Conservation (phyloP, 805 yeast genomes). For the Babjeviella inositovora region DNA sequence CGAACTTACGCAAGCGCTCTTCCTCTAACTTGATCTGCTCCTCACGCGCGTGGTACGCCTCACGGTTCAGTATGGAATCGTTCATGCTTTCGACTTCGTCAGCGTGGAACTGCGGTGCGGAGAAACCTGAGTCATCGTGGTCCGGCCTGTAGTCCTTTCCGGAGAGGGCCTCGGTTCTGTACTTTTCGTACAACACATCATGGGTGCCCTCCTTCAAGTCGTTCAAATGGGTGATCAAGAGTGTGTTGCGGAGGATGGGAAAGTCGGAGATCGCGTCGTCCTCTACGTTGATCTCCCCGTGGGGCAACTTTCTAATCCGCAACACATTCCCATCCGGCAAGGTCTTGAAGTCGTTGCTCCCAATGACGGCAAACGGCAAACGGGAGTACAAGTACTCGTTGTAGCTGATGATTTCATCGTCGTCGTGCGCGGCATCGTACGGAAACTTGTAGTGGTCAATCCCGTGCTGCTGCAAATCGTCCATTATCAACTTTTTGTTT, state of each 20-base stretch:
- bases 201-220: slow-evolving; percentile 84
- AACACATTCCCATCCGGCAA: slow-evolving; percentile 19
- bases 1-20: slow-evolving; percentile 74
- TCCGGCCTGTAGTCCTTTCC: no score
- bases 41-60: slow-evolving; percentile 42
- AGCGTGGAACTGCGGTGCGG: slow-evolving; percentile 2
- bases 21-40: slow-evolving; percentile 84
- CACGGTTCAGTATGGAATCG: slow-evolving; percentile 2
- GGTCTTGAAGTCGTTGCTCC: slow-evolving; percentile 47
- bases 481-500: slow-evolving; percentile 60
- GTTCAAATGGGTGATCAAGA: slow-evolving; percentile 70
- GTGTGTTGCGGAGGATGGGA: slow-evolving; percentile 60
- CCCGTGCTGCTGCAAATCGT: slow-evolving; percentile 56
- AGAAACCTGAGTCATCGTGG: no score
- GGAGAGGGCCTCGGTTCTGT: slow-evolving; percentile 75
- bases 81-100: slow-evolving; percentile 2
- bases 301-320: slow-evolving; percentile 39
- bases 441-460: slow-evolving; percentile 69
- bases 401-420: slow-evolving; percentile 50
- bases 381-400: slow-evolving; percentile 47
- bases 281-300: slow-evolving; percentile 47
- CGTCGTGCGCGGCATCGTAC: slow-evolving; percentile 34
- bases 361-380: slow-evolving; percentile 54
- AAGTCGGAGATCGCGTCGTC: slow-evolving; percentile 70
- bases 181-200: slow-evolving; percentile 74